These are phyloP conservation scores for Ogataea degrootiae DNA, from an alignment of 805 yeast genomes.

Conservation along the genomic window DNA sequence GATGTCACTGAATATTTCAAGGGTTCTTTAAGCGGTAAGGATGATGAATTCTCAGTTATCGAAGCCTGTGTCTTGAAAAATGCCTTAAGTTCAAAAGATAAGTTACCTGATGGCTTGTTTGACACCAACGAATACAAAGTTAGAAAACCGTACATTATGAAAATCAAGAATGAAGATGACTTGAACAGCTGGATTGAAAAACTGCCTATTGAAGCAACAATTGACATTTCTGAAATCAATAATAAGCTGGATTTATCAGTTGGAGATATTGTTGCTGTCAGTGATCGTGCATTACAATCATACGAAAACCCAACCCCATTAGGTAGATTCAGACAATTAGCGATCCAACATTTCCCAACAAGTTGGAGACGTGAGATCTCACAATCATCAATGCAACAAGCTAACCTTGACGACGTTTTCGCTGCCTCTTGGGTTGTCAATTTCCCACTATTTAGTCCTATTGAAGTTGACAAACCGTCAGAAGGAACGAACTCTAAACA, in stretches of 20 bases:
- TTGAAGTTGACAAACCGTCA: constrained; percentile 32
- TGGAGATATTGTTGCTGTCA: constrained; percentile 75
- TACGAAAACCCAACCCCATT: constrained; percentile 96
- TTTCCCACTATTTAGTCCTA: constrained; percentile 87
- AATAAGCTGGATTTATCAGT: constrained; percentile 37
- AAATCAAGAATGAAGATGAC: constrained; percentile 41
- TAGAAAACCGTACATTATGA: constrained; percentile 55
- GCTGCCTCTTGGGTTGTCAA: constrained; percentile 85
- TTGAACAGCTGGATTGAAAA: constrained; percentile 39
- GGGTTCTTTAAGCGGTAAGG: constrained; percentile 24
- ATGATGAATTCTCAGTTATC: constrained; percentile 52
- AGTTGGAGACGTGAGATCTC: constrained; percentile 40
- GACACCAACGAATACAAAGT: constrained; percentile 43
- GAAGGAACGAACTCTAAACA: constrained; percentile 6
- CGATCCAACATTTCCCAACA: constrained; percentile 50
- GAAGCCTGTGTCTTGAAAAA: constrained; percentile 66
- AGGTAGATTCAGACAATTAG: constrained; percentile 77
- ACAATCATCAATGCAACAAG: constrained; percentile 12
- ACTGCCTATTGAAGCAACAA: constrained; percentile 10
- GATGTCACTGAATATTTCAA: constrained; percentile 42
- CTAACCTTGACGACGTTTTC: constrained; percentile 33
- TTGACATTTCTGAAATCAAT: constrained; percentile 20
- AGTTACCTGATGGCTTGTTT: constrained; percentile 31
- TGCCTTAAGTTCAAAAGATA: constrained; percentile 35
- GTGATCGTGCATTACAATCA: constrained; percentile 64